phyloP scores from a whole-genome alignment of 352 stramenopile species.

The Bremia lactucae region DNA sequence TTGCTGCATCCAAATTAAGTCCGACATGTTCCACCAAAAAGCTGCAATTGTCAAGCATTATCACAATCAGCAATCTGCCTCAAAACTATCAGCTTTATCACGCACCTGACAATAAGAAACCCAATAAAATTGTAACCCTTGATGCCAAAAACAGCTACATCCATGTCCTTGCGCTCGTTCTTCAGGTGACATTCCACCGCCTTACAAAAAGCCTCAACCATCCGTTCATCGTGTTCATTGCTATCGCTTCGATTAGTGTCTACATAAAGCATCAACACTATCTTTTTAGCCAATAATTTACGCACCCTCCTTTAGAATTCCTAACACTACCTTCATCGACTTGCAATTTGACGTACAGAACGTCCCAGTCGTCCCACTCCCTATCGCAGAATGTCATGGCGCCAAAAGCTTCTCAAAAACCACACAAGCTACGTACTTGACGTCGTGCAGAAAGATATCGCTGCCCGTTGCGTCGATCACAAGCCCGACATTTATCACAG shows the following conservation, averaged over 20 bases:
- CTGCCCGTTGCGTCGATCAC: conserved; percentile 71
- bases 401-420: neutral
- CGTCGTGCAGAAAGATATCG: conserved; percentile 63
- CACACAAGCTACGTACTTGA: conserved; percentile 40
- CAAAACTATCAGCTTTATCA: neutral
- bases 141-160: conserved; percentile 59
- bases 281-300: neutral
- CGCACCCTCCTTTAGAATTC: neutral
- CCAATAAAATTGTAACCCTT: conserved; percentile 64
- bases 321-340: conserved; percentile 25
- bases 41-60: conserved; percentile 14
- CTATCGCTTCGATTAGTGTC: conserved; percentile 24
- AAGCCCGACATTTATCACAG: conserved; percentile 56
- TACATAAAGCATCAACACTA: conserved; percentile 3
- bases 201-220: conserved; percentile 51
- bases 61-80: conserved; percentile 1
- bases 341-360: conserved; percentile 67
- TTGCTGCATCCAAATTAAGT: conserved; percentile 43
- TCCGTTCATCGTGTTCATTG: conserved; percentile 33
- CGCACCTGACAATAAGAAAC: conserved; percentile 63
- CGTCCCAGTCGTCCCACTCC: conserved; percentile 85
- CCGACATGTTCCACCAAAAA: conserved; percentile 66
- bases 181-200: conserved; percentile 43
- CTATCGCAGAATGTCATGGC: conserved; percentile 19
- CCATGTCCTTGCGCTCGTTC: conserved; percentile 59